Base-by-base conservation (phyloP, 1,284 basidiomycete genomes). In the Ganoderma boninense region DNA sequence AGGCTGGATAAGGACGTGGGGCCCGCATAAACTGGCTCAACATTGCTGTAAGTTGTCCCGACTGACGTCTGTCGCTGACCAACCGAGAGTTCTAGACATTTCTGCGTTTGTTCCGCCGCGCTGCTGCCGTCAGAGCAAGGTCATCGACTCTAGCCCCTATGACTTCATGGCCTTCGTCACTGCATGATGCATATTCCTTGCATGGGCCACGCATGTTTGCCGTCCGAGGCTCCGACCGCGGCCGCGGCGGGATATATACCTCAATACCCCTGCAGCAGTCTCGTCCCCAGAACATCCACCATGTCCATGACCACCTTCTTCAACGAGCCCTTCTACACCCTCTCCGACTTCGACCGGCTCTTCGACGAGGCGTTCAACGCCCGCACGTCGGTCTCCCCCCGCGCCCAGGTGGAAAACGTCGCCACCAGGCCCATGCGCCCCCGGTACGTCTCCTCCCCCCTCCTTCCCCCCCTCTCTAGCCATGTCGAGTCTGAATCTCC, bases 271-370 rank as follows among this genome's bases (percentile, higher is more conserved):
- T 26, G 49, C 49, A 8, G 0, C 23, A 1, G 23, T 23, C 23
- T n/a, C 10, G 49, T 23, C n/a, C 49, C 49, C 49, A 11, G 11
- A 8, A n/a, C 14, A 13, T 10, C 42, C 35, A 56, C 11, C 20
- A 64, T 64, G 63, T 56, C 63, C 16, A 52, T 56, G n/a, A 88
- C 86, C 26, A 88, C 86, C 26, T 82, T 85, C 79, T 83, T 69
- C 57, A 65, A 35, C 63, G 35, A 49, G 20, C 63, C 63, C 8
- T 64, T 54, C 35, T 64, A 82, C 72, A 74, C 74, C 44, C 67
- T 77, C 43, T 57, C 74, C 40, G 84, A 86, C 69, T 82, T 87
- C 54, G 84, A 86, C 29, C 83, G 83, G 72, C 78, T 87, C 72
- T 80, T 88, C 57, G 84, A 87, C 70, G 81, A 86, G 29, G 79